Evolutionary conservation across 306 rosid species (phyloP).

Genomic region (Pyrus betulifolia): DNA sequence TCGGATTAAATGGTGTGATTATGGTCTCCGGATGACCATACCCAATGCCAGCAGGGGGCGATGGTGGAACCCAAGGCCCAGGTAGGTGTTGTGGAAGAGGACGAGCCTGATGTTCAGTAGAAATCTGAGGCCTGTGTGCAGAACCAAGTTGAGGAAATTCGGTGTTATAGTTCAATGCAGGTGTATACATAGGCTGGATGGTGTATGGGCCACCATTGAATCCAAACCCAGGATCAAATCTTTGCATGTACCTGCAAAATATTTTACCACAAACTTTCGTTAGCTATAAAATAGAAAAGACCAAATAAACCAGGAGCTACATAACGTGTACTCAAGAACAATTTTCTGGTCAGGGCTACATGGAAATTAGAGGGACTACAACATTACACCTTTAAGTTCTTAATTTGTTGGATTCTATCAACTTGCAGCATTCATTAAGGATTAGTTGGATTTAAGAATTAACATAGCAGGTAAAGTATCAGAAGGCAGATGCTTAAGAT

Average conservation of each 20-base stretch:
- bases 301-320: not conserved
- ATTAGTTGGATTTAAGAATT: not conserved
- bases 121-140: slow-evolving; percentile 67
- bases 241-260: slow-evolving; percentile 75
- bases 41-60: slow-evolving; percentile 68
- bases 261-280: slow-evolving; percentile 1
- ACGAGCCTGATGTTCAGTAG: slow-evolving; percentile 68
- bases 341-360: not conserved
- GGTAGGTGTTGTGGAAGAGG: slow-evolving; percentile 71
- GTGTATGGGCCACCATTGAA: slow-evolving; percentile 84
- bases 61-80: slow-evolving; percentile 66
- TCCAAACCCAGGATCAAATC: slow-evolving; percentile 97
- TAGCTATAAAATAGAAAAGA: not conserved
- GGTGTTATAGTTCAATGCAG: slow-evolving; percentile 81
- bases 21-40: slow-evolving; percentile 82
- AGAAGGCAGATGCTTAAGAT: not conserved
- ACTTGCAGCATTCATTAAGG: not conserved
- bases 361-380: not conserved
- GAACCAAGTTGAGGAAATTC: slow-evolving; percentile 97
- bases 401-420: not conserved
- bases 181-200: slow-evolving; percentile 81
- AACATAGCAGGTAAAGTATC: not conserved
- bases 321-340: not conserved
- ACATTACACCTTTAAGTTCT: not conserved
- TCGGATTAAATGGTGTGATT: slow-evolving; percentile 65